Base-by-base conservation (phyloP, 1,139 yeast genomes). In the Casaregolazyma suthepensis region DNA sequence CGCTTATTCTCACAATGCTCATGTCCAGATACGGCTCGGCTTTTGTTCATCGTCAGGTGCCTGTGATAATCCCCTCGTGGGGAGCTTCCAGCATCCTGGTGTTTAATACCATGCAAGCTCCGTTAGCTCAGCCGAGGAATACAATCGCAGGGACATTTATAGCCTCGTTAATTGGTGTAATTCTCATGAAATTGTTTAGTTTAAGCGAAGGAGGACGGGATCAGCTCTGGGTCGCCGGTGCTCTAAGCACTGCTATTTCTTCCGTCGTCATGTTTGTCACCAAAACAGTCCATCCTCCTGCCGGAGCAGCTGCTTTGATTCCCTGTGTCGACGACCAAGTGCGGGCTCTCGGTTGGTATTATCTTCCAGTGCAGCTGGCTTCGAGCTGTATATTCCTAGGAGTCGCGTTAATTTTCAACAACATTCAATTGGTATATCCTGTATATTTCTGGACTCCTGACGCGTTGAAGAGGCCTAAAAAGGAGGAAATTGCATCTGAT, bases 251-350 rank as follows among this genome's bases (percentile, higher is more conserved):
- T 5, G 85, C 77, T 0, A 61, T 81, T 1, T 64, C 85, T 0
- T 78, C 85, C 9, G 81, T 79, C 9, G 67, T 71, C 13, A 83
- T 83, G 87, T 69, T 79, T n/a, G 61, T 82, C 0, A 66, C 75
- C 6, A 81, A 81, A 59, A 78, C 83, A 55, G 78, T 82, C 1
- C 90, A 84, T 66, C 90, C 90, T 0, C 90, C 90, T 0, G 85
- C 86, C 0, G 90, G 90, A 1, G 89, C 90, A 1, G 77, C 85
- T 12, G 88, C 90, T 0, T 65, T 84, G 26, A 67, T 84, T 7
- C 87, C 89, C 0, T 70, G 78, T 7, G 63, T 79, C 0, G 85
- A 81, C 56, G 76, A 66, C 0, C 62, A 66, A 5, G 71, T 82
- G 5, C 66, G 80, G 5, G 58, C 52, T 1, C 74, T 84, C 76